Base-by-base conservation (phyloP, 768 basidiomycete species). In the Xerocomellus dryophilus region DNA sequence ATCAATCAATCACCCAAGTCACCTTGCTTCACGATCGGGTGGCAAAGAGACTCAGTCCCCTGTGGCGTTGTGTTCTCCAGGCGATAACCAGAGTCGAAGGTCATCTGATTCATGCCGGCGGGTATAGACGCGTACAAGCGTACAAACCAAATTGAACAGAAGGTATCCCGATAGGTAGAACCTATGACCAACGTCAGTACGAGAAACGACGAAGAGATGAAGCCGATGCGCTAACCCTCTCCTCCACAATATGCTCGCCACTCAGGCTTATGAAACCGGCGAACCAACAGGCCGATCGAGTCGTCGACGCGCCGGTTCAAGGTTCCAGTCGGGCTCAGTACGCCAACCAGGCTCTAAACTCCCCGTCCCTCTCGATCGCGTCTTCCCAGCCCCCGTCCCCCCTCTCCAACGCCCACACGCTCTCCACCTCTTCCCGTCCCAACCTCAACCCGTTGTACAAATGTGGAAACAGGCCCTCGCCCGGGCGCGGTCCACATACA, bases 391-490 rank as follows among this genome's bases (percentile, higher is more conserved):
- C 62, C 14, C 58, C 65, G 2, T 43, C 51, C 1, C 47, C 60
- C 35, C 57, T 68, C 49, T 69, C 59, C 57, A 70, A 61, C 29
- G 57, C 56, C 25, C 51, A 52, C 38, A 79, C 70, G 36, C 73
- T 72, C 43, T 81, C 76, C 2, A 83, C 66, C 59, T 82, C 78
- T 0, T 63, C 66, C 17, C 61, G 72, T 14, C 80, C 81, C 20
- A 84, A 56, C 43, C 59, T 68, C 14, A 75, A 52, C 7, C 68
- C 64, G 46, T 81, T 82, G 51, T 82, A 81, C 25, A 84, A 49
- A 58, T 84, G 83, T 1, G 82, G 81, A 52, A 81, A 84, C 49
- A 78, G 47, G 4, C 76, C 74, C 51, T 80, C 74, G 21, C 67
- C 75, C 4, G 76, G 75, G 4, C 76, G 61, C 17, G 74, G 69